A percentile compares a stretch with the other conserved stretches of the same genome.
Evolutionary conservation across 352 stramenopile genomes (phyloP).

Genomic region (Pythium grandisporangium): DNA sequence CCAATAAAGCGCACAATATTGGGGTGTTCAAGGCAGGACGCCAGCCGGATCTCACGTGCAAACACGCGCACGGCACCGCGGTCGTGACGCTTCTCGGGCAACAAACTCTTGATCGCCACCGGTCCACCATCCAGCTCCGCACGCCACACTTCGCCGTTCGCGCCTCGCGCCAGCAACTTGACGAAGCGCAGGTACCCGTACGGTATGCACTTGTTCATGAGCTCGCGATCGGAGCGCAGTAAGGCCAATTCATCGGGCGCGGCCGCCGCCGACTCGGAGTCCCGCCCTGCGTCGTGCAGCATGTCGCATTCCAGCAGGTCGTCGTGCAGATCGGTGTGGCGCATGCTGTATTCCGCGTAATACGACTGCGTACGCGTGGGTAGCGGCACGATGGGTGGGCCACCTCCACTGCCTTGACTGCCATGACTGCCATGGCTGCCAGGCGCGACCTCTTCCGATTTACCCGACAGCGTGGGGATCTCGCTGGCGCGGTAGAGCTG

Average conservation of each 20-base stretch:
- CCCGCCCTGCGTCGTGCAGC: too few relatives aligned
- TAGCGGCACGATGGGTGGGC: constrained; percentile 2
- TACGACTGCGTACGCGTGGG: constrained; percentile 3
- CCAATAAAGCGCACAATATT: constrained; percentile 68
- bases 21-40: constrained; percentile 33
- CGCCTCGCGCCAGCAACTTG: constrained; percentile 29
- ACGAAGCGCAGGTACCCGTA: constrained; percentile 29
- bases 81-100: constrained; percentile 36
- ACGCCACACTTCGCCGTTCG: constrained; percentile 55
- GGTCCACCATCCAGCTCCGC: constrained; percentile 23
- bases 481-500: constrained; percentile 3
- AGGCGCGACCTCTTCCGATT: constrained; percentile 3
- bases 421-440: too few relatives aligned
- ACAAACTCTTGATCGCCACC: constrained; percentile 55
- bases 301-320: constrained; percentile 4
- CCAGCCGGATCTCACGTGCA: constrained; percentile 39
- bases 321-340: not conserved
- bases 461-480: constrained; percentile 2
- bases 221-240: constrained; percentile 29
- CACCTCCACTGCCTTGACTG: too few relatives aligned
- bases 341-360: not conserved
- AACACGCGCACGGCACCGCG: constrained; percentile 32
- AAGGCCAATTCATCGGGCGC: constrained; percentile 22
- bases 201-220: constrained; percentile 34
- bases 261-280: constrained; percentile 1